Conservation (phyloP, 192 early-diverging fungal species). For the Linnemannia elongata region DNA sequence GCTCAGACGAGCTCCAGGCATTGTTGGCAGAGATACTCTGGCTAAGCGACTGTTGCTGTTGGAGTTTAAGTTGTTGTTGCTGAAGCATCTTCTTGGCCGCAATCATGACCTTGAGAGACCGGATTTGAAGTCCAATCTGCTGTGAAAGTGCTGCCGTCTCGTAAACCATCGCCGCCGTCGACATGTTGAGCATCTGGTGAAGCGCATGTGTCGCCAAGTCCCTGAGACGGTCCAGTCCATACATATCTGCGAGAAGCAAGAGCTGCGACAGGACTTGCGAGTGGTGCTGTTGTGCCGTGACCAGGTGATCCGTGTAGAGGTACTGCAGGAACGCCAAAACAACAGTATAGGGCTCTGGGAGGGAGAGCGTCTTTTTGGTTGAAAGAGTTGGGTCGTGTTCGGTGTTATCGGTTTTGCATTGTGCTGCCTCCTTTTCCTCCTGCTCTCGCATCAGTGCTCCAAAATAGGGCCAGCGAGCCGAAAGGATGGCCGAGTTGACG, state of each 20-base stretch:
- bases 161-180: slow-evolving; percentile 74
- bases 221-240: slow-evolving; percentile 69
- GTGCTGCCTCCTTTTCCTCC: slow-evolving; percentile 42
- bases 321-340: slow-evolving; percentile 76
- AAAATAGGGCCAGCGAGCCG: slow-evolving; percentile 63
- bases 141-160: slow-evolving; percentile 76
- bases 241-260: slow-evolving; percentile 72
- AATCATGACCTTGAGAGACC: slow-evolving; percentile 67
- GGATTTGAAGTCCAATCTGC: slow-evolving; percentile 75
- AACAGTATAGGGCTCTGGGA: slow-evolving; percentile 62
- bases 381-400: slow-evolving; percentile 50
- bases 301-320: slow-evolving; percentile 76
- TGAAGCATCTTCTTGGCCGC: slow-evolving; percentile 69
- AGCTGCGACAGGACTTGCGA: slow-evolving; percentile 76
- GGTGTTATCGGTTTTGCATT: slow-evolving; percentile 39
- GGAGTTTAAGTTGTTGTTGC: slow-evolving; percentile 61
- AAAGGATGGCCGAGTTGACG: slow-evolving; percentile 61
- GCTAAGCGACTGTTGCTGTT: slow-evolving; percentile 48
- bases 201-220: slow-evolving; percentile 68
- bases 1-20: slow-evolving; percentile 14
- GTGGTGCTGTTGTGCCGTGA: slow-evolving; percentile 77
- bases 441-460: slow-evolving; percentile 53
- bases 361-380: slow-evolving; percentile 47
- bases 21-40: slow-evolving; percentile 27
- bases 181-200: slow-evolving; percentile 72